Evolutionary conservation across 2,329 filamentous ascomycete genomes (phyloP).

Genomic region (Verticillium dahliae): DNA sequence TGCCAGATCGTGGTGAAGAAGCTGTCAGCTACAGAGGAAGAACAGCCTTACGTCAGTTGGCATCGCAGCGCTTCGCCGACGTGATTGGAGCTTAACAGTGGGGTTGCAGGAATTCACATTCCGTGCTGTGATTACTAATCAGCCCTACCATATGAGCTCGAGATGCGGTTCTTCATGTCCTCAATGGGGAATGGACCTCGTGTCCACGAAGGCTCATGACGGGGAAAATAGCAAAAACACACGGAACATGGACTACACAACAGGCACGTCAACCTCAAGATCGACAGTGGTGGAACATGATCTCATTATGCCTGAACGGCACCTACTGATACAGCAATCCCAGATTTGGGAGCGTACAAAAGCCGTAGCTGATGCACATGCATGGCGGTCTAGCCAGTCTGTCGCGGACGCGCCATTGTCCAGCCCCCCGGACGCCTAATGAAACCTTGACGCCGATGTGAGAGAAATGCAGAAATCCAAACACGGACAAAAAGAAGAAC

Average conservation of each 20-base stretch:
- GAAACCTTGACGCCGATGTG: neutral
- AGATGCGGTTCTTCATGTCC: too few relatives aligned
- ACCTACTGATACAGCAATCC: neutral
- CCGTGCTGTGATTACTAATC: neutral
- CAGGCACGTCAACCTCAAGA: neutral
- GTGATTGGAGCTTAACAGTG: neutral
- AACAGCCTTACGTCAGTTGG: neutral
- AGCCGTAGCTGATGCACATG: neutral
- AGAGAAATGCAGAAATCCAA: neutral
- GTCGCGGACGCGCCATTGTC: neutral
- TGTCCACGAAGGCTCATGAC: neutral
- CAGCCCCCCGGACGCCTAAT: neutral
- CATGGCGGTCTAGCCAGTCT: neutral
- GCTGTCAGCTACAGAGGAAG: neutral
- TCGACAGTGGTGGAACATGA: neutral
- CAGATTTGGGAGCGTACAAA: neutral
- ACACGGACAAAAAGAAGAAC: neutral
- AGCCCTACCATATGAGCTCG: neutral
- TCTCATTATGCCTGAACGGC: neutral
- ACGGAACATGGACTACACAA: too few relatives aligned
- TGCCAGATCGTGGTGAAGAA: neutral
- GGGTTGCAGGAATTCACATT: neutral
- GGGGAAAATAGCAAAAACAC: too few relatives aligned
- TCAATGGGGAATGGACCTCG: neutral
- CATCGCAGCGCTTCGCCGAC: neutral